A percentile compares a stretch with the other conserved stretches of the same genome.
Conservation (phyloP, 2,329 filamentous ascomycete genomes). For the Microcera coccophila region DNA sequence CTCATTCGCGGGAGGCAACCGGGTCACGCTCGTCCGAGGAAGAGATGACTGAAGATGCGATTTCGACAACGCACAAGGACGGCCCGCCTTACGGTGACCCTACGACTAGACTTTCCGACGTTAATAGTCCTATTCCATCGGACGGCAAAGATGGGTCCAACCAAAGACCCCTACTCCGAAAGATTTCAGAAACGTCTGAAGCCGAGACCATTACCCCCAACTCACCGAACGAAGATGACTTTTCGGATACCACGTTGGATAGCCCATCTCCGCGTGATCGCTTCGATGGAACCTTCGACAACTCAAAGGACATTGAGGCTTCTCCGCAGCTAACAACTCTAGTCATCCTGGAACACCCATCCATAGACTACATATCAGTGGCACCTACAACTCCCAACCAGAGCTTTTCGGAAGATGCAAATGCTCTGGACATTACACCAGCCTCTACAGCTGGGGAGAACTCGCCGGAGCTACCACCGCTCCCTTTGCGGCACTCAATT, state of each 20-base stretch:
- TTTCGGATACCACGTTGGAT: conserved; percentile 7
- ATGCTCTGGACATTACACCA: conserved; percentile 9
- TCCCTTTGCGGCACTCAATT: conserved; percentile 30
- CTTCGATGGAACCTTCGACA: conserved; percentile 12
- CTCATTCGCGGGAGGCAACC: conserved; percentile 9
- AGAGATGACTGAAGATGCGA: background rate
- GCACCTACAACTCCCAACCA: conserved; percentile 21
- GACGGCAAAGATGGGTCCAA: conserved; percentile 13
- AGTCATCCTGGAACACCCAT: conserved; percentile 13
- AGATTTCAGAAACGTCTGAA: conserved; percentile 21
- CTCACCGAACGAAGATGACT: conserved; percentile 11
- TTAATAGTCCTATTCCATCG: background rate
- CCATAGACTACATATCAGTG: conserved; percentile 4
- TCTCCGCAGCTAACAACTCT: conserved; percentile 15
- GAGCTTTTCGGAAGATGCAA: conserved; percentile 12
- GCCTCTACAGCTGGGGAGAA: conserved; percentile 25
- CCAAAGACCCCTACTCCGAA: conserved; percentile 7
- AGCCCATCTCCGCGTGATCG: conserved; percentile 9
- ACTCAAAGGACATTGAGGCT: conserved; percentile 7
- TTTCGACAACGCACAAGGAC: background rate
- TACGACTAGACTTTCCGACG: background rate
- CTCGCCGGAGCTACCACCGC: conserved; percentile 35
- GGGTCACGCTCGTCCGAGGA: conserved; percentile 17
- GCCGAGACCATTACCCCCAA: conserved; percentile 21
- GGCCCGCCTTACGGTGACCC: background rate